Conservation (phyloP, 1,139 yeast genomes). For the Lodderomyces margitis region DNA sequence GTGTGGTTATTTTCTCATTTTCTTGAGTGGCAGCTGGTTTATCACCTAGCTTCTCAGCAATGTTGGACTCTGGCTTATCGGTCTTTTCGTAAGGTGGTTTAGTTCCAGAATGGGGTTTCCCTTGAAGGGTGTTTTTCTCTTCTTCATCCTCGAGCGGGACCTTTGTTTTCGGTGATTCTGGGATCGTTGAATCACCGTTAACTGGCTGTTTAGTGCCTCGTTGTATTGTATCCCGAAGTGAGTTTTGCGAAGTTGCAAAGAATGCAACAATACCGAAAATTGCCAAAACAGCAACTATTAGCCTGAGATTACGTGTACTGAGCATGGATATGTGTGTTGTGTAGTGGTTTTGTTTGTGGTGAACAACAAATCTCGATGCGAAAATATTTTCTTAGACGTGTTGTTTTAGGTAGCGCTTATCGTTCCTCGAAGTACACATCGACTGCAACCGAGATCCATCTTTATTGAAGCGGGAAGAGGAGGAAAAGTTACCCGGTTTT, state of each 20-base stretch:
- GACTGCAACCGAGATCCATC: no score
- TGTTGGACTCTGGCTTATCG: constrained; percentile 18
- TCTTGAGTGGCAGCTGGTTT: constrained; percentile 9
- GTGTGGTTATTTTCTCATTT: constrained; percentile 6
- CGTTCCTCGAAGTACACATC: no score
- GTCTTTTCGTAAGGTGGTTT: constrained; percentile 33
- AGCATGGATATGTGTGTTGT: constrained; percentile 20
- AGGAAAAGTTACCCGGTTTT: no score
- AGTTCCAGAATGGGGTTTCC: constrained; percentile 31
- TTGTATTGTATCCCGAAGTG: constrained; percentile 23
- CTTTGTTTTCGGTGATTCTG: neutral
- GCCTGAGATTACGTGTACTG: constrained; percentile 38
- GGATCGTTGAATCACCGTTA: constrained; percentile 18
- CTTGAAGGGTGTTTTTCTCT: constrained; percentile 32
- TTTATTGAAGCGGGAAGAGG: no score
- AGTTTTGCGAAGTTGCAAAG: constrained; percentile 34
- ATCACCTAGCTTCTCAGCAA: constrained; percentile 24
- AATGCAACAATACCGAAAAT: constrained; percentile 36
- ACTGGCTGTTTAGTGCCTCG: constrained; percentile 25
- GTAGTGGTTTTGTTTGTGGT: no score
- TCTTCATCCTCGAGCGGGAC: constrained; percentile 20
- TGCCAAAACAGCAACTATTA: constrained; percentile 34
- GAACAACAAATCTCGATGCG: no score
- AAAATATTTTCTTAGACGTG: neutral
- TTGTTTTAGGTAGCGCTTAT: no score